Evolutionary conservation across 2,329 filamentous ascomycete genomes (phyloP).

Genomic region (Colletotrichum chrysophilum): DNA sequence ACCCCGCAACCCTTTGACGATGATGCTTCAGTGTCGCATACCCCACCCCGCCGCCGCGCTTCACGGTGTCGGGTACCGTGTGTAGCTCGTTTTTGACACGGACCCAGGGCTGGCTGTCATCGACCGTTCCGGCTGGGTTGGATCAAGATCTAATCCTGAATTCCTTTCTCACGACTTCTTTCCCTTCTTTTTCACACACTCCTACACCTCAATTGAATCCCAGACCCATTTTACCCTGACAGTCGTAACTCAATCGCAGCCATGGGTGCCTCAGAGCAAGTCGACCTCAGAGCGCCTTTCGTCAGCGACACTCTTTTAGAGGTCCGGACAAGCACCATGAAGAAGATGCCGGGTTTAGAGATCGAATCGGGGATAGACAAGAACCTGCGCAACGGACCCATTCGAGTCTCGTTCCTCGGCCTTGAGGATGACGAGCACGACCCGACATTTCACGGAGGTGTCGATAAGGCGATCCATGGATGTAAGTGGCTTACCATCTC

Average conservation of each 20-base stretch:
- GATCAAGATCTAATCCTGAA: neutral
- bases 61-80: neutral
- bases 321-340: constrained; percentile 62
- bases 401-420: constrained; percentile 53
- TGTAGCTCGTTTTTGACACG: neutral
- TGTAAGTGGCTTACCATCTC: constrained; percentile 42
- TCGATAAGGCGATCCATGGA: constrained; percentile 67
- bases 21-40: neutral
- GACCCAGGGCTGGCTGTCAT: neutral
- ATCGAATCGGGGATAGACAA: constrained; percentile 65
- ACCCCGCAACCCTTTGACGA: neutral
- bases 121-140: neutral
- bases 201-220: neutral
- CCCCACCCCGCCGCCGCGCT: neutral
- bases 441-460: constrained; percentile 64
- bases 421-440: constrained; percentile 67
- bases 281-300: constrained; percentile 48
- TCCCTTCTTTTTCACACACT: neutral
- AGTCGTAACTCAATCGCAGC: neutral
- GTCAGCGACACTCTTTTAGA: constrained; percentile 57
- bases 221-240: neutral
- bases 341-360: constrained; percentile 54
- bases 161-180: neutral
- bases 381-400: constrained; percentile 41
- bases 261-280: constrained; percentile 21